These are phyloP conservation scores for Cercospora sp. DNA, from an alignment of 2,329 filamentous ascomycete genomes.

Conservation along the genomic window DNA sequence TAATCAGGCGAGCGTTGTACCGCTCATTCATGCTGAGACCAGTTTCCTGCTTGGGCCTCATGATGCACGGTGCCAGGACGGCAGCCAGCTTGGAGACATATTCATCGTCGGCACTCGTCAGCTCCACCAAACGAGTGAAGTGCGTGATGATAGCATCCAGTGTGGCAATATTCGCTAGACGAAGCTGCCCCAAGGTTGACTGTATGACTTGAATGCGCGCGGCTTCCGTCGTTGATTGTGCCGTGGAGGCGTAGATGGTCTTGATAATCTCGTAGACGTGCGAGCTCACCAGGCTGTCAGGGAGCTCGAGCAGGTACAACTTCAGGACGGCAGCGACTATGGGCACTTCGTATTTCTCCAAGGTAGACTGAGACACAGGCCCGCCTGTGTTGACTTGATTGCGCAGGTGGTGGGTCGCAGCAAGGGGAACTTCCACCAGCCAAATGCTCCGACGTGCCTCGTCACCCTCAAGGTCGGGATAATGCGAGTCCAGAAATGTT, in stretches of 20 bases:
- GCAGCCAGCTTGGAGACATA: slow-evolving; percentile 76
- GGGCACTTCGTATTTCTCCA: slow-evolving; percentile 88
- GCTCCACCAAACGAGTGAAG: slow-evolving; percentile 92
- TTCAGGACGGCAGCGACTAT: slow-evolving; percentile 91
- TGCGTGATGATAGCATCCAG: slow-evolving; percentile 97
- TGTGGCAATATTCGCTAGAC: slow-evolving; percentile 97
- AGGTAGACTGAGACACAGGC: slow-evolving; percentile 68
- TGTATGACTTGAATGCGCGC: slow-evolving; percentile 88
- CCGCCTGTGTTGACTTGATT: slow-evolving; percentile 85
- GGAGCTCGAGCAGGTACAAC: slow-evolving; percentile 90
- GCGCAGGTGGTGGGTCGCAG: slow-evolving; percentile 81
- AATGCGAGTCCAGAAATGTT: slow-evolving; percentile 94
- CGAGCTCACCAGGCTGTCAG: slow-evolving; percentile 96
- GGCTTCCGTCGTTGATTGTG: slow-evolving; percentile 72
- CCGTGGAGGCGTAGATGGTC: slow-evolving; percentile 86
- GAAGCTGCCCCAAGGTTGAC: slow-evolving; percentile 90
- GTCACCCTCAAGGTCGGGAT: slow-evolving; percentile 95
- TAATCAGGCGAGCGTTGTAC: slow-evolving; percentile 84
- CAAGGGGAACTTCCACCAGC: slow-evolving; percentile 86
- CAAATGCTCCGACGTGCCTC: slow-evolving; percentile 89
- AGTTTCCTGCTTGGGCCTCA: slow-evolving; percentile 83
- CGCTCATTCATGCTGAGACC: slow-evolving; percentile 94
- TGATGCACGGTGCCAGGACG: slow-evolving; percentile 76
- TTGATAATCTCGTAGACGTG: slow-evolving; percentile 99
- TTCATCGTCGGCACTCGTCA: slow-evolving; percentile 90